A percentile compares a stretch with the other conserved stretches of the same genome.
Conservation (phyloP, 2,329 filamentous ascomycete species). For the Ophiosphaerella narmari region DNA sequence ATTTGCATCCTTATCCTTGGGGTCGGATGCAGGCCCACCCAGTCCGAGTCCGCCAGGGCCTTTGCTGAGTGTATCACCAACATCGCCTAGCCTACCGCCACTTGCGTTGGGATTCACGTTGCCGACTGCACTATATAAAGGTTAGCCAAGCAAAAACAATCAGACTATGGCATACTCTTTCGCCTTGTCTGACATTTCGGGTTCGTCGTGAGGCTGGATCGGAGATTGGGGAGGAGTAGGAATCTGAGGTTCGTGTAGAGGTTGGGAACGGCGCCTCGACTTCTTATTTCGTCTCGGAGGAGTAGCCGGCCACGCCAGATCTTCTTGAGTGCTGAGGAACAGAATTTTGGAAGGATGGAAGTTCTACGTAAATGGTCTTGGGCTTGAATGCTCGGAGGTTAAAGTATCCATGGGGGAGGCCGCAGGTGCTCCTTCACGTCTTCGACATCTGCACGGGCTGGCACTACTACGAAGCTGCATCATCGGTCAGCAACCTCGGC, state of each 20-base stretch:
- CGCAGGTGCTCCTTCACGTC: neutral
- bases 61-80: constrained; percentile 9
- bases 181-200: constrained; percentile 10
- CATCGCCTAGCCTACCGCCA: constrained; percentile 14
- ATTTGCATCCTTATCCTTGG: constrained; percentile 3
- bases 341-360: neutral
- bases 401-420: neutral
- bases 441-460: neutral
- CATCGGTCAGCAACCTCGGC: constrained; percentile 15
- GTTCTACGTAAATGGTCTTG: neutral
- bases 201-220: neutral
- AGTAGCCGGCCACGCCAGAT: constrained; percentile 15
- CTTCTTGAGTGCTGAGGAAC: constrained; percentile 5
- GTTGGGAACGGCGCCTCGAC: constrained; percentile 4
- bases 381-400: constrained; percentile 1
- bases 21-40: neutral
- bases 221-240: constrained; percentile 3
- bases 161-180: constrained; percentile 9
- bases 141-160: constrained; percentile 1
- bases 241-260: constrained; percentile 2
- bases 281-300: constrained; percentile 11
- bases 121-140: constrained; percentile 1
- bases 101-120: constrained; percentile 10
- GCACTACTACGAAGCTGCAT: constrained; percentile 7
- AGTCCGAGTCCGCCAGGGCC: neutral